These are phyloP conservation scores for Scutellospora calospora DNA, from an alignment of 371 early-diverging fungal genomes.

Conservation along the genomic window DNA sequence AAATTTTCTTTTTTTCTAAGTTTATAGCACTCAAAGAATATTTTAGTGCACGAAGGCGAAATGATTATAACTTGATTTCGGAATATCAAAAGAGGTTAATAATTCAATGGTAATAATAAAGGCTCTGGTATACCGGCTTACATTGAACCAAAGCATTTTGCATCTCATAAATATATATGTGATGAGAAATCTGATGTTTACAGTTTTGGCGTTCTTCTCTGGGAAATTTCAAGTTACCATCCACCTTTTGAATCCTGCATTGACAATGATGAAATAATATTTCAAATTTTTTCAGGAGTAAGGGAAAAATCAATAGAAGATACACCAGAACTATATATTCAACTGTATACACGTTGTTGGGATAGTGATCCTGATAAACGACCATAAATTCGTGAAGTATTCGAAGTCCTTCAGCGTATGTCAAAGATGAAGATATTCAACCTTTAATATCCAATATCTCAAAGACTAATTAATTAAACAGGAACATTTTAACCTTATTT, in stretches of 20 bases:
- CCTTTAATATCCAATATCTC: too few relatives aligned
- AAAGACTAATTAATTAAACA: too few relatives aligned
- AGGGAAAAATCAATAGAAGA: not conserved
- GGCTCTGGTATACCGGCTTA: not conserved
- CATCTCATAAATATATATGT: not conserved
- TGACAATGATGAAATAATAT: not conserved
- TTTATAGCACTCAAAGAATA: too few relatives aligned
- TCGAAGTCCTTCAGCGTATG: not conserved
- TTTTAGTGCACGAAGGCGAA: too few relatives aligned
- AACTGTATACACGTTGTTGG: constrained; percentile 27
- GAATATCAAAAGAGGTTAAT: too few relatives aligned
- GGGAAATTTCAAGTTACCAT: not conserved
- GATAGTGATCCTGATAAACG: not conserved
- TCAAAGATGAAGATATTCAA: too few relatives aligned
- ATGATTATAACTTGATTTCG: too few relatives aligned
- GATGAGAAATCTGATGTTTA: not conserved
- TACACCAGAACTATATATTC: constrained; percentile 2
- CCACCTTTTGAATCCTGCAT: not conserved
- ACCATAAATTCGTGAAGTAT: not conserved
- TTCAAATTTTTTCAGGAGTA: not conserved
- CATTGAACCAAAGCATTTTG: not conserved
- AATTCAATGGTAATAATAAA: too few relatives aligned
- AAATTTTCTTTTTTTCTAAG: too few relatives aligned
- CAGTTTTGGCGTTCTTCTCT: not conserved
- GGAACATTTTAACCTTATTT: too few relatives aligned